Percentiles rank a stretch among this genome's conserved stretches.
These are phyloP conservation scores for Oryza nivara DNA, from an alignment of 176 grass and related monocot genomes.

Conservation along the genomic window DNA sequence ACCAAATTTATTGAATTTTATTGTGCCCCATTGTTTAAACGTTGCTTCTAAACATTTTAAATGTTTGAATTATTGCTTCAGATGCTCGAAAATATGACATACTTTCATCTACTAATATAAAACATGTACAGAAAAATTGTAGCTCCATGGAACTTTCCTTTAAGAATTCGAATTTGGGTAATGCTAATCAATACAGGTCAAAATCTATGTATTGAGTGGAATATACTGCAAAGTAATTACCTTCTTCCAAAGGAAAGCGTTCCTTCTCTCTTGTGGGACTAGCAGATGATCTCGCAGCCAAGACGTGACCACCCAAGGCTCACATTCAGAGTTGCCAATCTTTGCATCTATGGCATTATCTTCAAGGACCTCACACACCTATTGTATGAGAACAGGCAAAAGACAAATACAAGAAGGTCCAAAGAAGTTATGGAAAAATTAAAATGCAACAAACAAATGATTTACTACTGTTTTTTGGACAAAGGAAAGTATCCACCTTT, in stretches of 20 bases:
- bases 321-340: slow-evolving; percentile 42
- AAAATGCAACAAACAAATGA: neutral
- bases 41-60: neutral
- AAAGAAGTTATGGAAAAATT: neutral
- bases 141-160: neutral
- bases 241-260: slow-evolving; percentile 82
- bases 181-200: slow-evolving; percentile 5
- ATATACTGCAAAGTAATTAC: slow-evolving; percentile 45
- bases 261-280: slow-evolving; percentile 72
- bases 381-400: slow-evolving; percentile 34
- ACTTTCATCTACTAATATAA: neutral
- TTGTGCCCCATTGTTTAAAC: neutral
- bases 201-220: neutral
- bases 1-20: neutral
- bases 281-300: slow-evolving; percentile 90
- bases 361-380: slow-evolving; percentile 97
- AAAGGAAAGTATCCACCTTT: neutral
- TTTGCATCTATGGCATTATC: slow-evolving; percentile 58
- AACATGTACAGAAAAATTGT: neutral
- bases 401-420: slow-evolving; percentile 5
- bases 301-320: slow-evolving; percentile 80
- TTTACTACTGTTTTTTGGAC: neutral
- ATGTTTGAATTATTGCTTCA: neutral
- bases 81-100: neutral
- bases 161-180: neutral